Evolutionary conservation across 805 yeast species (phyloP).

Genomic region (Danielozyma ontarioensis): DNA sequence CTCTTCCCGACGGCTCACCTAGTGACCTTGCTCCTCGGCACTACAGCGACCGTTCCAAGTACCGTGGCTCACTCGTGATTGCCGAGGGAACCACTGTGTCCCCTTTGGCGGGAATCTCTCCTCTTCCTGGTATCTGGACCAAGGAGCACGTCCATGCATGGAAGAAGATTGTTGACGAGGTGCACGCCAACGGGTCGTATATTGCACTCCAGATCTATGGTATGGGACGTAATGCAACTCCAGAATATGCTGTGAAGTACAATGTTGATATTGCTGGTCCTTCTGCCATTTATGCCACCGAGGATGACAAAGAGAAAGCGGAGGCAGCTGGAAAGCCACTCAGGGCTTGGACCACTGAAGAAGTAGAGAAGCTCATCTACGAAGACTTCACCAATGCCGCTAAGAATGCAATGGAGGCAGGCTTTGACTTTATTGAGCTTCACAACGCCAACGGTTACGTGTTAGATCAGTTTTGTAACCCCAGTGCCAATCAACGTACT

Average conservation of each 20-base stretch:
- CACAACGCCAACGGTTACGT: constrained; percentile 40
- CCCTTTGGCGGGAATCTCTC: background rate
- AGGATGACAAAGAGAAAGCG: constrained; percentile 9
- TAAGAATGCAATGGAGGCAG: constrained; percentile 24
- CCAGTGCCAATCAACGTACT: constrained; percentile 27
- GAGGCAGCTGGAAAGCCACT: constrained; percentile 13
- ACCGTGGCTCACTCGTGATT: constrained; percentile 25
- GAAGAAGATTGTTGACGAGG: constrained; percentile 41
- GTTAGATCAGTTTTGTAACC: constrained; percentile 32
- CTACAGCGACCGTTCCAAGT: constrained; percentile 25
- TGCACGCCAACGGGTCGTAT: constrained; percentile 41
- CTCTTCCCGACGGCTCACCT: constrained; percentile 18
- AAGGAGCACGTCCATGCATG: constrained; percentile 45
- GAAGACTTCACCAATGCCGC: constrained; percentile 22
- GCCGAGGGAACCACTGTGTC: constrained; percentile 19
- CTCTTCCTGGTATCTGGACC: constrained; percentile 47
- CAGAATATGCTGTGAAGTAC: constrained; percentile 16
- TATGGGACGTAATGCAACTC: constrained; percentile 39
- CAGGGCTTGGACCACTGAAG: constrained; percentile 16
- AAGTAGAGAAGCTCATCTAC: constrained; percentile 14
- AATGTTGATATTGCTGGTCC: constrained; percentile 15
- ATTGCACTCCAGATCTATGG: constrained; percentile 50
- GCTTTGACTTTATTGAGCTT: constrained; percentile 36
- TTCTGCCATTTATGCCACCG: constrained; percentile 10
- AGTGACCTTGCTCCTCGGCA: constrained; percentile 22